A percentile compares a stretch with the other conserved stretches of the same genome.
Conservation (phyloP, 2,329 filamentous ascomycete genomes). For the Fusarium tupiense region DNA sequence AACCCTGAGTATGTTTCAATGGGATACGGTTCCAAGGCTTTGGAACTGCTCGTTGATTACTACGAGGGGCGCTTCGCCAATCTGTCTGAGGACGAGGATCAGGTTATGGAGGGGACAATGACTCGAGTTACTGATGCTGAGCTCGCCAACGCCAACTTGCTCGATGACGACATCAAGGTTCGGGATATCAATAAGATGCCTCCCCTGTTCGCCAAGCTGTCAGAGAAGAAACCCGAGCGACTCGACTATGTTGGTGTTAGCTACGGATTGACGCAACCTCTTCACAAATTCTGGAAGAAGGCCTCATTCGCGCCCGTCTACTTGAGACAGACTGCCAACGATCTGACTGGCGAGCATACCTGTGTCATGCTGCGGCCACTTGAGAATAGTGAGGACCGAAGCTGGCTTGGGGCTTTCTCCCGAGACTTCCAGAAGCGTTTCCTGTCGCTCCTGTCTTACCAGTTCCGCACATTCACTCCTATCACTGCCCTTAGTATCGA, state of each 20-base stretch:
- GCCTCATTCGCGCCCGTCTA: constrained; percentile 89
- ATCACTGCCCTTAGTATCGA: constrained; percentile 86
- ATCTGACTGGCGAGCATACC: constrained; percentile 95
- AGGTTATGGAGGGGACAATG: constrained; percentile 69
- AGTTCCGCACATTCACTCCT: constrained; percentile 85
- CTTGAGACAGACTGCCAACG: constrained; percentile 92
- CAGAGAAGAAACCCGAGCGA: constrained; percentile 79
- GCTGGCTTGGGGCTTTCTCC: constrained; percentile 91
- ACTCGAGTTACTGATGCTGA: constrained; percentile 84
- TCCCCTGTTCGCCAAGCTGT: constrained; percentile 87
- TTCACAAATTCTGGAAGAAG: constrained; percentile 98
- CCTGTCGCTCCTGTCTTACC: constrained; percentile 86
- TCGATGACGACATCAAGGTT: constrained; percentile 89
- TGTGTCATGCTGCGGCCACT: constrained; percentile 96
- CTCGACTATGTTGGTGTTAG: constrained; percentile 96
- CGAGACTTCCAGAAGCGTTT: constrained; percentile 97
- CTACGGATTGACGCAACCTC: constrained; percentile 85
- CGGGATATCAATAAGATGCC: constrained; percentile 93
- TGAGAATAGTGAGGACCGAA: constrained; percentile 71
- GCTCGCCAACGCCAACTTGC: constrained; percentile 76
- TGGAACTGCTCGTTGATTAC: constrained; percentile 89
- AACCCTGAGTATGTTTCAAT: constrained; percentile 92
- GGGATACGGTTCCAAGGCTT: constrained; percentile 91
- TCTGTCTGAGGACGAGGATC: constrained; percentile 75
- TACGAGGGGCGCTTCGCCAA: constrained; percentile 93